Evolutionary conservation across 257 asterid genomes (phyloP).

Genomic region (Petrea volubilis): DNA sequence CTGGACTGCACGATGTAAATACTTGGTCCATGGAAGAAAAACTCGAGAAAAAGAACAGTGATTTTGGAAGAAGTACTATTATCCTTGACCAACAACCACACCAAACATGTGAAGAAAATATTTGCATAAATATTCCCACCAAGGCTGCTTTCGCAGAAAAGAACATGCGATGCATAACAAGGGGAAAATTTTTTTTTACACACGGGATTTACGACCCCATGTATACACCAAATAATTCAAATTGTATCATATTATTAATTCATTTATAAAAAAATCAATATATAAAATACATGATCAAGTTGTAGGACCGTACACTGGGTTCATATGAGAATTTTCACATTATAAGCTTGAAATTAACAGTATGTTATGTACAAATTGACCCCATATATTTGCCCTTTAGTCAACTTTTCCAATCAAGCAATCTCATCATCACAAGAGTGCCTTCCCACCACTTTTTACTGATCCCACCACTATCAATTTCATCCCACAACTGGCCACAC

Average conservation of each 20-base stretch:
- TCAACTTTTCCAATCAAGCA: constrained; percentile 39
- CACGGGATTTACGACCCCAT: no score
- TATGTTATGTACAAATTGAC: neutral
- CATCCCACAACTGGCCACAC: constrained; percentile 26
- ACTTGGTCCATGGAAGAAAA: no score
- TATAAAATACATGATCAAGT: no score
- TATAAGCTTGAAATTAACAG: constrained; percentile 11
- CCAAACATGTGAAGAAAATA: constrained; percentile 13
- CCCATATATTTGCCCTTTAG: constrained; percentile 28
- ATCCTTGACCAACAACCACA: constrained; percentile 1
- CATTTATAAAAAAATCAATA: no score
- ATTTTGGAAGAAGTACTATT: constrained; percentile 16
- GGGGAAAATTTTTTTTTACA: neutral
- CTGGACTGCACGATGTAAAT: no score
- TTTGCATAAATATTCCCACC: neutral
- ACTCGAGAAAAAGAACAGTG: no score
- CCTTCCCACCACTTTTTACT: constrained; percentile 42
- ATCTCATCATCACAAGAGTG: constrained; percentile 46
- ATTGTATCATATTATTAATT: no score
- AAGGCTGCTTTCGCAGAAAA: constrained; percentile 8
- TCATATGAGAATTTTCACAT: no score
- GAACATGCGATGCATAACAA: constrained; percentile 25
- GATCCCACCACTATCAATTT: constrained; percentile 49
- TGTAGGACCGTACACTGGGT: no score
- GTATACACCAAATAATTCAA: no score